These are phyloP conservation scores for Colletotrichum melonis DNA, from an alignment of 2,329 filamentous ascomycete genomes.

Conservation along the genomic window DNA sequence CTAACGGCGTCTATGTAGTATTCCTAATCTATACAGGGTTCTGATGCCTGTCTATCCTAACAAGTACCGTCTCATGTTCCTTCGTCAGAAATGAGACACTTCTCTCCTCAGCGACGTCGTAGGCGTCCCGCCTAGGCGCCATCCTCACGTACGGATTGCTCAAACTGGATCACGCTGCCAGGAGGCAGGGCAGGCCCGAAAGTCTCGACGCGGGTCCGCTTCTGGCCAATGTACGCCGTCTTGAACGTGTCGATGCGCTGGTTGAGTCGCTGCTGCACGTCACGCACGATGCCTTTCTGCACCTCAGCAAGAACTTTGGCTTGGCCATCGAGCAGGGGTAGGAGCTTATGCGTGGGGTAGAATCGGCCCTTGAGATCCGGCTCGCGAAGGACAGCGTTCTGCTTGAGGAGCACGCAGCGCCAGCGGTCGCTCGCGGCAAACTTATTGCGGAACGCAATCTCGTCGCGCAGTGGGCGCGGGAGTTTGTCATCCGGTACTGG, in stretches of 20 bases:
- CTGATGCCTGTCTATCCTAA: neutral
- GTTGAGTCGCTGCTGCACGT: slow-evolving; percentile 63
- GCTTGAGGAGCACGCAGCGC: slow-evolving; percentile 54
- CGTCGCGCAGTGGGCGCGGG: slow-evolving; percentile 54
- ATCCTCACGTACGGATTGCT: slow-evolving; percentile 51
- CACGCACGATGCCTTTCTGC: slow-evolving; percentile 53
- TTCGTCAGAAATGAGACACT: neutral
- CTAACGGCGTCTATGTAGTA: neutral
- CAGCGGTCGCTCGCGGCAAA: slow-evolving; percentile 46
- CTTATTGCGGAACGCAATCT: slow-evolving; percentile 52
- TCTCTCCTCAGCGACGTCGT: neutral
- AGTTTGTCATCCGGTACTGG: slow-evolving; percentile 49
- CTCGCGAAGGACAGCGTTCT: slow-evolving; percentile 61
- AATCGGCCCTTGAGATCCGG: slow-evolving; percentile 64
- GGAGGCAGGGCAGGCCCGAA: slow-evolving; percentile 55
- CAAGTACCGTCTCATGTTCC: neutral
- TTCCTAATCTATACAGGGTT: neutral
- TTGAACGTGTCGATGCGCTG: slow-evolving; percentile 56
- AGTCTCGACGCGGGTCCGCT: slow-evolving; percentile 54
- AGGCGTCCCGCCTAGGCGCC: neutral
- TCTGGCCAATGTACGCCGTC: slow-evolving; percentile 57
- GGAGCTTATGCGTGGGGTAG: slow-evolving; percentile 66
- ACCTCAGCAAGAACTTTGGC: slow-evolving; percentile 49
- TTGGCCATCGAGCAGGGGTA: slow-evolving; percentile 54
- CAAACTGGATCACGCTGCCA: slow-evolving; percentile 40